A percentile compares a stretch with the other conserved stretches of the same genome.
Conservation (phyloP, 352 stramenopile genomes). For the Pythium dissimile region DNA sequence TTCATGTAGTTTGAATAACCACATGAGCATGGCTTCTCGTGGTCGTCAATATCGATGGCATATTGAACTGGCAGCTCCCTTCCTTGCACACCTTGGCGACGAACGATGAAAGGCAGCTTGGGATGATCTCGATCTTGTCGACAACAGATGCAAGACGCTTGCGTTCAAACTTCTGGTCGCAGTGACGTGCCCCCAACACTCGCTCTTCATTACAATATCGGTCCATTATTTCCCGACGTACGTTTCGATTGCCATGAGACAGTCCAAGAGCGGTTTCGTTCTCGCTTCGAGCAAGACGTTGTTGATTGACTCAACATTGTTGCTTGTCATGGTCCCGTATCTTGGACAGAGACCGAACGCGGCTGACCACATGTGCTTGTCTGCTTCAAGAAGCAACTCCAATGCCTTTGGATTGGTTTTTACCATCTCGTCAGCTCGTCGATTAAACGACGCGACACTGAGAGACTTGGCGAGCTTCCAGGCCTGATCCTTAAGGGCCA, state of each 20-base stretch:
- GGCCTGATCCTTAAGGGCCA: background rate
- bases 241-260: background rate
- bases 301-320: background rate
- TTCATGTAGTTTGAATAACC: too few species aligned
- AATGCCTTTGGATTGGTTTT: background rate
- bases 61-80: too few species aligned
- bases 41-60: too few species aligned
- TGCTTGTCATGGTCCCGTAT: background rate
- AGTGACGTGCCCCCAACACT: too few species aligned
- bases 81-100: too few species aligned
- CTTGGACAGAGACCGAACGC: background rate
- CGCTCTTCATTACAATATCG: too few species aligned
- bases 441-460: background rate
- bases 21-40: too few species aligned
- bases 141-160: too few species aligned
- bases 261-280: background rate
- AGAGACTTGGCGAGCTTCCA: background rate
- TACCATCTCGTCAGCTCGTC: background rate
- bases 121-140: too few species aligned
- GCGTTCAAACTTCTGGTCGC: too few species aligned
- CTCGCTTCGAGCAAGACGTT: background rate
- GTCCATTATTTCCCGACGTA: background rate
- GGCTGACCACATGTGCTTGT: background rate
- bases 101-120: too few species aligned
- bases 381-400: background rate